Base-by-base conservation (phyloP, 2,329 filamentous ascomycete genomes). In the Ciborinia camelliae region DNA sequence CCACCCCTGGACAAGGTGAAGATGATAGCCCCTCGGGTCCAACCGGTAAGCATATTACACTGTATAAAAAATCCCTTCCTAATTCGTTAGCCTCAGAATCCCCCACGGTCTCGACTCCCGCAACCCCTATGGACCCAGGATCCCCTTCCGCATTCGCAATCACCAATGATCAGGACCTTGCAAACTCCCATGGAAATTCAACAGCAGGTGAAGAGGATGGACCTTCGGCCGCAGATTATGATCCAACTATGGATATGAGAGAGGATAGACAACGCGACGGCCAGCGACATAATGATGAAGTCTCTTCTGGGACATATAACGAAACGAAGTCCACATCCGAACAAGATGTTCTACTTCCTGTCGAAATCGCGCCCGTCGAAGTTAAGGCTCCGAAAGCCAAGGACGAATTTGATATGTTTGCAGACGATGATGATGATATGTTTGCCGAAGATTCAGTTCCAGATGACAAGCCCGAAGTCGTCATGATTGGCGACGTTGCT, bases 211-310 rank as follows among this genome's bases (percentile, higher is more conserved):
- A 65, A 68, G 84, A 86, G 53, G 89, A 95, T 72, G 91, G 89
- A 8, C 90, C 91, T 7, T 97, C 92, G n/a, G 93, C 93, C 53
- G 92, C 92, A 66, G 91, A 97, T 76, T 97, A 97, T 75, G 91
- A 97, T 73, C 93, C 93, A 1, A 95, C 88, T 1, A 82, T 88
- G 70, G 93, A 97, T 74, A 95, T 94, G 90, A 83, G 89, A 75
- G 91, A 96, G 76, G 92, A 97, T 71, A 86, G 87, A 72, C 82
- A 86, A 66, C 86, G 89, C 64, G 86, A 90, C 72, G 87, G 88
- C 69, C 81, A 86, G 71, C 84, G 87, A 66, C 82, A 86, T 66
- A 82, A 82, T 60, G 83, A 85, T 64, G 82, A 85, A 47, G 72
- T 84, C 59, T 77, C 81, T 4, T 81, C 84, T 20, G 78, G 79